Conservation (phyloP, 306 rosid genomes). For the Dryas octopetala region DNA sequence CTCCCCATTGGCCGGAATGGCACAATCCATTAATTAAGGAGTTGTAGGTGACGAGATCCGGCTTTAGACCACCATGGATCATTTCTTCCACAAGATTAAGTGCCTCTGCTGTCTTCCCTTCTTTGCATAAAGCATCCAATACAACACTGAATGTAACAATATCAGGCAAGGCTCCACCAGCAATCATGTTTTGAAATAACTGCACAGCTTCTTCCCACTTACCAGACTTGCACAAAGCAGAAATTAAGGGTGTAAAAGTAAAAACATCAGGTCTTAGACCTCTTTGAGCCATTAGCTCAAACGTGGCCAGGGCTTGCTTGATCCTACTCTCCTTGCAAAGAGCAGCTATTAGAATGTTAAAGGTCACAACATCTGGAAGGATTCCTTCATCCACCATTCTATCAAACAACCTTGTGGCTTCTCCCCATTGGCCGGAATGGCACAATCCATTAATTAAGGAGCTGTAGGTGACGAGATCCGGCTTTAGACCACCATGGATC, state of each 20-base stretch:
- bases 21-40: slow-evolving; percentile 1
- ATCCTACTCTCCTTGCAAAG: no score
- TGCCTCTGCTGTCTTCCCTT: not conserved
- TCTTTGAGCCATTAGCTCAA: no score
- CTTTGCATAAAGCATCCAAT: not conserved
- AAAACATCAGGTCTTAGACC: no score
- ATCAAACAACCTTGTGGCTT: not conserved
- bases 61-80: not conserved
- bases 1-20: not conserved
- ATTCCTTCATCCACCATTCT: not conserved
- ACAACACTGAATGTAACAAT: not conserved
- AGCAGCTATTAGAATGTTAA: no score
- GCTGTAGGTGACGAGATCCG: not conserved
- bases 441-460: not conserved
- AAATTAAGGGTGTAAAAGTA: no score
- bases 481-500: not conserved
- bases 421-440: not conserved
- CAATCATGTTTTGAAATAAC: not conserved
- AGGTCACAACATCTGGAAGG: not conserved
- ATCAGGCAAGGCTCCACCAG: not conserved
- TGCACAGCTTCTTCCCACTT: not conserved
- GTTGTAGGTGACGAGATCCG: not conserved
- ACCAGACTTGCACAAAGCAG: no score
- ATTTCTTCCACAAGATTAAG: not conserved
- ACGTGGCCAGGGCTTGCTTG: no score